These are phyloP conservation scores for Monocercomonoides exilis DNA, from an alignment of 78 protist genomes.

Conservation along the genomic window DNA sequence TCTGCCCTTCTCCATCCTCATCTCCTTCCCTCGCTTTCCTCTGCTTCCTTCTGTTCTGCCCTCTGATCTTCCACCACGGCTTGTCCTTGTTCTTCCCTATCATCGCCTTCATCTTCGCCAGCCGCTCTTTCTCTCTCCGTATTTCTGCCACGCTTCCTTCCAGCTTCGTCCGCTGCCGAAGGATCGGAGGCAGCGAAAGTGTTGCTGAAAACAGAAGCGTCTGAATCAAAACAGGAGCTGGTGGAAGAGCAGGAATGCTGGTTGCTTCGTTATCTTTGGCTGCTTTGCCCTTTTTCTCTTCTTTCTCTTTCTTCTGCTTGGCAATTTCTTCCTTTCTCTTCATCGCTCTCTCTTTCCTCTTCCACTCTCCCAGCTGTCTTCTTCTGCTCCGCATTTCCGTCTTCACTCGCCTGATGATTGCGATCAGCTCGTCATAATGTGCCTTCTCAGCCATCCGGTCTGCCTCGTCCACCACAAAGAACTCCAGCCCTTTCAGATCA, in stretches of 20 bases:
- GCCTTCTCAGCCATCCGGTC: background rate
- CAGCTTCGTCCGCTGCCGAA: too few species aligned
- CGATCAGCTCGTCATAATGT: background rate
- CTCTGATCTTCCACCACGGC: too few species aligned
- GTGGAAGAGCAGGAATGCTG: background rate
- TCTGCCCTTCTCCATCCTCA: too few species aligned
- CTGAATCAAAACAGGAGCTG: background rate
- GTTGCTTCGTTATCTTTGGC: background rate
- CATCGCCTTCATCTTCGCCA: too few species aligned
- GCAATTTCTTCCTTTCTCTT: too few species aligned
- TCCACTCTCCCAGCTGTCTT: too few species aligned
- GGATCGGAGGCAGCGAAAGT: background rate
- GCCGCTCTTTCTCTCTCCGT: too few species aligned
- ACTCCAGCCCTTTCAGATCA: background rate
- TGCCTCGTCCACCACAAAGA: background rate
- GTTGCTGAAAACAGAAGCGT: slow-evolving; percentile 7
- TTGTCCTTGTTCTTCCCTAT: too few species aligned
- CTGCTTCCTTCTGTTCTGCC: too few species aligned
- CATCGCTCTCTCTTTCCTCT: too few species aligned
- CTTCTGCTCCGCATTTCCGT: background rate
- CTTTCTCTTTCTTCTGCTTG: background rate
- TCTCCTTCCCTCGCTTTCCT: too few species aligned
- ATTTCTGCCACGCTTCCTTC: too few species aligned
- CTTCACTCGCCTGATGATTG: background rate
- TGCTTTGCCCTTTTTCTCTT: background rate